These are phyloP conservation scores for Pythium aphanidermatum DNA, from an alignment of 352 stramenopile genomes.

Conservation along the genomic window DNA sequence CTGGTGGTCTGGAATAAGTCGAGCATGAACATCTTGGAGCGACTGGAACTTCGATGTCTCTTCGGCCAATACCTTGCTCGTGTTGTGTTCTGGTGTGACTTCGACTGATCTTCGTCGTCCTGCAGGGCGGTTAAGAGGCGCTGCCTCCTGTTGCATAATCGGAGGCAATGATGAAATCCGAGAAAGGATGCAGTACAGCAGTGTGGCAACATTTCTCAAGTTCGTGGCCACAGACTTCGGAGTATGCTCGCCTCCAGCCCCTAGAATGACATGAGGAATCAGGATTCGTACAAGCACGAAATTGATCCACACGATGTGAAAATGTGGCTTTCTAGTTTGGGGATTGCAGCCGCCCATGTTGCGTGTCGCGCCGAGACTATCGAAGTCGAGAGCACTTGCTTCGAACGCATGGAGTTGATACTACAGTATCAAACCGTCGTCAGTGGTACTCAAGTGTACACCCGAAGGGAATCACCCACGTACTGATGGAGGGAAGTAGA, in stretches of 20 bases:
- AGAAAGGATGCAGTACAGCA: conserved; percentile 44
- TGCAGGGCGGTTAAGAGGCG: background rate
- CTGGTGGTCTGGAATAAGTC: conserved; percentile 7
- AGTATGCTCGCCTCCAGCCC: conserved; percentile 17
- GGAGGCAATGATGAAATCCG: conserved; percentile 36
- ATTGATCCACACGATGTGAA: conserved; percentile 54
- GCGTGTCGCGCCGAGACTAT: conserved; percentile 46
- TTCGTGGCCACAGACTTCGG: conserved; percentile 20
- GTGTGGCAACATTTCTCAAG: conserved; percentile 37
- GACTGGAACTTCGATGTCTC: background rate
- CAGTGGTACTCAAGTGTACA: too few relatives aligned
- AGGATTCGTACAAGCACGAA: conserved; percentile 57
- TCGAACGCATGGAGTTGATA: conserved; percentile 32
- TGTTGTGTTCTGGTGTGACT: background rate
- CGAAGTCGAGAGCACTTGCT: too few relatives aligned
- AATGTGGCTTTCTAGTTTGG: too few relatives aligned
- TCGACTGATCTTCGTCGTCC: conserved; percentile 4
- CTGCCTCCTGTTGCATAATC: conserved; percentile 1
- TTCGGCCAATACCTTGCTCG: background rate
- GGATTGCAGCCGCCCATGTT: conserved; percentile 20
- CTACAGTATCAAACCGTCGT: too few relatives aligned
- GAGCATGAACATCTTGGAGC: conserved; percentile 4
- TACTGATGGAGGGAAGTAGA: conserved; percentile 62
- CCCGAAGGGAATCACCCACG: too few relatives aligned
- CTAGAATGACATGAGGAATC: conserved; percentile 49